Evolutionary conservation across 371 early-diverging fungal genomes (phyloP).

Genomic region (Circinella minor): DNA sequence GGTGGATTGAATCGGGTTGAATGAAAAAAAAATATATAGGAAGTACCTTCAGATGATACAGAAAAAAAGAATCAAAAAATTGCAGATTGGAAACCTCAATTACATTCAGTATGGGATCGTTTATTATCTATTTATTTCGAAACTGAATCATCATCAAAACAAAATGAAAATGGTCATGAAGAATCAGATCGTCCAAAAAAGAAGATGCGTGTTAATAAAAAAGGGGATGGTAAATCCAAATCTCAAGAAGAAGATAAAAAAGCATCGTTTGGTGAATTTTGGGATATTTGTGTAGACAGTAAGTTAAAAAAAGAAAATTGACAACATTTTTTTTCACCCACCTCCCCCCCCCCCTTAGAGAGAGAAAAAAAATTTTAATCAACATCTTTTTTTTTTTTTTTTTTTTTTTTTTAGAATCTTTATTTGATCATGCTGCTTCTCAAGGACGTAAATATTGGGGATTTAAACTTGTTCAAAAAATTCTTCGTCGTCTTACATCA

Average conservation of each 20-base stretch:
- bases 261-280: constrained; percentile 78
- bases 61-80: background rate
- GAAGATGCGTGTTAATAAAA: constrained; percentile 21
- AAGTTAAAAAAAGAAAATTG: constrained; percentile 20
- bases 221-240: constrained; percentile 20
- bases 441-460: constrained; percentile 91
- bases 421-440: constrained; percentile 74
- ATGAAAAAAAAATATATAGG: constrained; percentile 6
- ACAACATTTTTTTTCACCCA: too few species aligned
- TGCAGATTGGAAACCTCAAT: constrained; percentile 73
- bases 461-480: constrained; percentile 77
- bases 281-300: constrained; percentile 81
- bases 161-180: constrained; percentile 18
- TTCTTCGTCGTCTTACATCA: constrained; percentile 65
- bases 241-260: constrained; percentile 22
- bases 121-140: constrained; percentile 63
- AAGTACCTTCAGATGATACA: constrained; percentile 22
- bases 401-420: constrained; percentile 48
- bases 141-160: background rate
- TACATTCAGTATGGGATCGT: constrained; percentile 84
- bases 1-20: too few species aligned
- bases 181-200: constrained; percentile 26
- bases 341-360: too few species aligned
- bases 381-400: background rate
- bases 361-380: too few species aligned